These are phyloP conservation scores for Tuber calosporum DNA, from an alignment of 495 filamentous ascomycete genomes.

Conservation along the genomic window DNA sequence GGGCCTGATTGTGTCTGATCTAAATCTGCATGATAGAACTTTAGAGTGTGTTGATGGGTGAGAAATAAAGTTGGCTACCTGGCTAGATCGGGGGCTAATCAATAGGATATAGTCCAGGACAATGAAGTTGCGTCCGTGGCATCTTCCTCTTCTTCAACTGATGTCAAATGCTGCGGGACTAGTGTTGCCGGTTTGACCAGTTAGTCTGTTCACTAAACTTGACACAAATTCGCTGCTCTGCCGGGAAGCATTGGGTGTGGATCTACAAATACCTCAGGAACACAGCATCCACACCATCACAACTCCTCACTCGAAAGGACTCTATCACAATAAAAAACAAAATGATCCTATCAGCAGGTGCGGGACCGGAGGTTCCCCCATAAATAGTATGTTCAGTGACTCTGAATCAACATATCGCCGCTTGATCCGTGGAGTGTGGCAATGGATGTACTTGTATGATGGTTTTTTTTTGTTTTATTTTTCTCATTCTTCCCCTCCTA, in stretches of 20 bases:
- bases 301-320: background rate
- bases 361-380: background rate
- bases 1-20: background rate
- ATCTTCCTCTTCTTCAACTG: background rate
- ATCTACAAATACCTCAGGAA: background rate
- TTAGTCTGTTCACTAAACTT: background rate
- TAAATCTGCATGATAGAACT: background rate
- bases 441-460: background rate
- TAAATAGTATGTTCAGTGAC: background rate
- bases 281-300: background rate
- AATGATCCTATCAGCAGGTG: background rate
- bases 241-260: background rate
- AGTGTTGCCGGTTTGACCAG: background rate
- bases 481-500: no score
- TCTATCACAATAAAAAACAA: background rate
- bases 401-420: background rate
- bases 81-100: background rate
- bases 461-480: background rate
- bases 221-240: background rate
- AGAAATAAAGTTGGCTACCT: background rate
- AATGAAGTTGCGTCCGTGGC: background rate
- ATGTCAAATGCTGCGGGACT: background rate
- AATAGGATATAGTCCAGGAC: background rate
- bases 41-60: background rate
- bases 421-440: background rate